These are phyloP conservation scores for Daldinia eschscholtzii DNA, from an alignment of 2,329 filamentous ascomycete species.

Conservation along the genomic window DNA sequence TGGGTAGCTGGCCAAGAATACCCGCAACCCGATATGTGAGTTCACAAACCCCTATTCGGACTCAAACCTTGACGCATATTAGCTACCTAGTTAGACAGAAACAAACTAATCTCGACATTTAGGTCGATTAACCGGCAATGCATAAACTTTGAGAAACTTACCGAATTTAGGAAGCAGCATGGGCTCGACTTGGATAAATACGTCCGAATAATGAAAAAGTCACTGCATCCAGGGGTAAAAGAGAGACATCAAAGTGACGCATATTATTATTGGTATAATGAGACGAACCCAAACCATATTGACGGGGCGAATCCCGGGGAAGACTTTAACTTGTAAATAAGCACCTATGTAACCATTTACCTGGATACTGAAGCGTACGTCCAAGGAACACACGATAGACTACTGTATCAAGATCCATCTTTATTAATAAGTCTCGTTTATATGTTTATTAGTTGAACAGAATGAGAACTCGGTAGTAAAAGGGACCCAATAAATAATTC, in stretches of 20 bases:
- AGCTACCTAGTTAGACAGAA: neutral
- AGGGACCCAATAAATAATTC: too few relatives aligned
- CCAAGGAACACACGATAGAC: too few relatives aligned
- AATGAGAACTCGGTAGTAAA: too few relatives aligned
- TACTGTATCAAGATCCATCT: too few relatives aligned
- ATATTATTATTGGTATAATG: slow-evolving; percentile 36
- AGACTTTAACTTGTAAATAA: slow-evolving; percentile 38
- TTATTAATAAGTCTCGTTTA: too few relatives aligned
- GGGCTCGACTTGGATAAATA: slow-evolving; percentile 43
- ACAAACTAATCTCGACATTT: slow-evolving; percentile 12
- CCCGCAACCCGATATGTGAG: slow-evolving; percentile 52
- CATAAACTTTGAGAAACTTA: slow-evolving; percentile 51
- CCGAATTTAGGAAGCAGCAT: slow-evolving; percentile 35
- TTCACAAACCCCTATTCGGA: neutral
- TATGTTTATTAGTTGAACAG: too few relatives aligned
- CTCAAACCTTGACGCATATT: neutral
- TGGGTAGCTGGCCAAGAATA: slow-evolving; percentile 51
- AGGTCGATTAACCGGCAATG: slow-evolving; percentile 52
- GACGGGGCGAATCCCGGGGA: slow-evolving; percentile 31
- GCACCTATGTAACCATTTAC: neutral
- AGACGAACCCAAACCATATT: slow-evolving; percentile 37
- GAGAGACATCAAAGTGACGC: slow-evolving; percentile 39
- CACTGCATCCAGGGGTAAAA: slow-evolving; percentile 35
- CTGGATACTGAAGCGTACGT: too few relatives aligned
- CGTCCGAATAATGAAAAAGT: slow-evolving; percentile 36